Evolutionary conservation across 441 rosid species (phyloP).

Genomic region (Geranium incanum): DNA sequence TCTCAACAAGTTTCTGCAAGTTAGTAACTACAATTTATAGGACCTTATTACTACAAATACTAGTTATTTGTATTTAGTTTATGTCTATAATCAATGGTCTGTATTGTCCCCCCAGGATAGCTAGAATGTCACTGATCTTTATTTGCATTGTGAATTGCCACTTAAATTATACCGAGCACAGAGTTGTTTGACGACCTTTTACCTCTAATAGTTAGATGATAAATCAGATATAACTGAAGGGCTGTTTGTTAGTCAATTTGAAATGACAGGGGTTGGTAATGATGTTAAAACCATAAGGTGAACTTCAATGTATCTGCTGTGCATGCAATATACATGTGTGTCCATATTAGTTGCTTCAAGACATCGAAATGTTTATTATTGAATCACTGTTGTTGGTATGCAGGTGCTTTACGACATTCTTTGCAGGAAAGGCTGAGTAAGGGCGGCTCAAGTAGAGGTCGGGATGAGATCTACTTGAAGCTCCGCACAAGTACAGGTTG

Average conservation of each 20-base stretch:
- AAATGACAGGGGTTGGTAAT: not conserved
- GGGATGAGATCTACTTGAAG: constrained; percentile 77
- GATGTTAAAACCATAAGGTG: not conserved
- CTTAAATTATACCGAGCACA: not conserved
- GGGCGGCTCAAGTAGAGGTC: constrained; percentile 64
- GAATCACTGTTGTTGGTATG: constrained; percentile 13
- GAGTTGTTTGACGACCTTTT: not conserved
- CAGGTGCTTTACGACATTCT: constrained; percentile 88
- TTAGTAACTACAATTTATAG: constrained; percentile 24
- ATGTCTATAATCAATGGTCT: not conserved
- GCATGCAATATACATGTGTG: not conserved
- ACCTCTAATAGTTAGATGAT: not conserved
- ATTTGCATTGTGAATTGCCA: not conserved
- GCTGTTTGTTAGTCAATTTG: not conserved
- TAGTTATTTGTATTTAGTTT: constrained; percentile 4
- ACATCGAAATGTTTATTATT: not conserved
- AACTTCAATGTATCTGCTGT: not conserved
- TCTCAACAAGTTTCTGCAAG: constrained; percentile 87
- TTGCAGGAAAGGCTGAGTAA: constrained; percentile 84
- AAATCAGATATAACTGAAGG: not conserved
- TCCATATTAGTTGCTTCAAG: not conserved
- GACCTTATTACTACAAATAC: constrained; percentile 11
- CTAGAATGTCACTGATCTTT: not conserved
- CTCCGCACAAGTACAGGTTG: constrained; percentile 87
- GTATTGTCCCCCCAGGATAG: not conserved